Base-by-base conservation (phyloP, 164 flowering plant genomes). In the Pachysandra terminalis region DNA sequence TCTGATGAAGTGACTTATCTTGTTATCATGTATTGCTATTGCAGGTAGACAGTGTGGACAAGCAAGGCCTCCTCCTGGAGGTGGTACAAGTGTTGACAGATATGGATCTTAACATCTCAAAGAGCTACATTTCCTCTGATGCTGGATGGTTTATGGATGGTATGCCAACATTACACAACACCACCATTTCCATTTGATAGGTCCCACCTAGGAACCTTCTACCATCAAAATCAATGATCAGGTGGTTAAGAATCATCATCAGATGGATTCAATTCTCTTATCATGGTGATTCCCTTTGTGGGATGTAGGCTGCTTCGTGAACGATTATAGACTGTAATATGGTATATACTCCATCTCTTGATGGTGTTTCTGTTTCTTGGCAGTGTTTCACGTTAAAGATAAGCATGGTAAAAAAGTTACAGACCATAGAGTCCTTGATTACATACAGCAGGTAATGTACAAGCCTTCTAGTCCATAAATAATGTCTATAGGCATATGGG, bases 331-430 rank as follows among this genome's bases (percentile, higher is more conserved):
- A 3, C 37, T 32, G 37, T 7, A 32, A 3, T 12, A 56, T 12
- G 25, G 15, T 22, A 21, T 56, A 22, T 56, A 9, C 14, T 14
- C 9, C 3, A 22, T 25, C 15, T 25, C 25, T 56, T 22, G 27
- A 22, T 65, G 15, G 26, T 27, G 26, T 9, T 12, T 26, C 5
- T 40, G 1, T 54, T 25, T 45, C 56, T 68, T 65, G 79, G 79
- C 89, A 88, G 96, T 90, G 41, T 90, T 90, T 64, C 88, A 90
- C 55, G 90, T 88, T 12, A 86, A 78, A 75, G 87, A 90, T 78
- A 80, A 82, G 59, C 65, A 75, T 28, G 90, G 91, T 41, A 73
- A 81, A 73, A 88, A 88, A 69, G 73, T 90, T 16, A 77, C 63
- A 0, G 87, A 85, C 68, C 74, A 77, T 67, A 73, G 68, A 9